Conservation (phyloP, 306 rosid species). For the Quercus parvula region DNA sequence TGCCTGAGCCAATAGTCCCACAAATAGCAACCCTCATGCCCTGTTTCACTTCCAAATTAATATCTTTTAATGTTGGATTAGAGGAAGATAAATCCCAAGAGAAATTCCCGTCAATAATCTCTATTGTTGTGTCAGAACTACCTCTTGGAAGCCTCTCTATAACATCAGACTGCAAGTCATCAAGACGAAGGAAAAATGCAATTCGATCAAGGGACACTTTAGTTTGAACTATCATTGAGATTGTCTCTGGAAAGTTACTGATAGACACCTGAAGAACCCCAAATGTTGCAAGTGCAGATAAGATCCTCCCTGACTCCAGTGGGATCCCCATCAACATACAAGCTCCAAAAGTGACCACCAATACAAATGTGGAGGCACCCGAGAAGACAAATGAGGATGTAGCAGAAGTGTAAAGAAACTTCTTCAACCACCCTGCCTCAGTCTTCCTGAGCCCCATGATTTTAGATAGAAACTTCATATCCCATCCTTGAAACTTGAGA, state of each 20-base stretch:
- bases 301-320: constrained; percentile 10
- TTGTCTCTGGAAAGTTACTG: background rate
- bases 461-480: constrained; percentile 16
- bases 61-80: background rate
- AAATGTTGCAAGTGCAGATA: constrained; percentile 16
- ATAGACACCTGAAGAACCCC: constrained; percentile 3
- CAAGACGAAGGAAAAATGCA: background rate
- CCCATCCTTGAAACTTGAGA: constrained; percentile 29
- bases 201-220: constrained; percentile 11
- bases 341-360: constrained; percentile 15
- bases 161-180: background rate
- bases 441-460: background rate
- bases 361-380: constrained; percentile 8
- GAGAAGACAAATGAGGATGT: constrained; percentile 1
- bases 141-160: background rate
- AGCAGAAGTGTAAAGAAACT: background rate
- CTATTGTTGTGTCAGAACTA: background rate
- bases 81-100: background rate
- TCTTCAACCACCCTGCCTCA: constrained; percentile 14
- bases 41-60: background rate
- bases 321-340: constrained; percentile 11
- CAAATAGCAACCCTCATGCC: background rate
- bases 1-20: constrained; percentile 11
- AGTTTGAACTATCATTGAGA: constrained; percentile 4
- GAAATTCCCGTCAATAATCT: background rate